A percentile compares a stretch with the other conserved stretches of the same genome.
phyloP scores from a whole-genome alignment of 805 yeast species.

The Candida quercuum region DNA sequence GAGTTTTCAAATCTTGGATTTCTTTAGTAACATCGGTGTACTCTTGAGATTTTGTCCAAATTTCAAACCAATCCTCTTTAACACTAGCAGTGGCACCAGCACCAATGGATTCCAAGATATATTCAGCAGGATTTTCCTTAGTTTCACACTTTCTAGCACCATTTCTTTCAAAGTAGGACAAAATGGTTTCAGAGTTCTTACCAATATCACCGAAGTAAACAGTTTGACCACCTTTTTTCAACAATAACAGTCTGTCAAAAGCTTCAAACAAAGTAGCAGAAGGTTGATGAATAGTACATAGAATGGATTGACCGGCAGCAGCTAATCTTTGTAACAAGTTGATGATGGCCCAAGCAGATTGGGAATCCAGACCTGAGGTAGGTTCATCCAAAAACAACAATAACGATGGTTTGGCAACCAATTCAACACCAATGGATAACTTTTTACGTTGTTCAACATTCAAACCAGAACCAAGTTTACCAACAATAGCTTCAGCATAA shows the following conservation, averaged over 20 bases:
- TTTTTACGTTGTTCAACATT: constrained; percentile 1
- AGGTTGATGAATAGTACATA: constrained; percentile 33
- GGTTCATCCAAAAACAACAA: constrained; percentile 2
- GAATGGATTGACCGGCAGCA: constrained; percentile 1
- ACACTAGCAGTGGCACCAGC: constrained; percentile 68
- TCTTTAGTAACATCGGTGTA: constrained; percentile 24
- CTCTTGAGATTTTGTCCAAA: constrained; percentile 48
- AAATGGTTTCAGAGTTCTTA: constrained; percentile 40
- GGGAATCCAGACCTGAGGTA: constrained; percentile 1
- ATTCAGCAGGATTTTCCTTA: constrained; percentile 70
- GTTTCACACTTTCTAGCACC: constrained; percentile 58
- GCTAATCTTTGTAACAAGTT: constrained; percentile 37
- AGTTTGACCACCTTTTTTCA: constrained; percentile 68
- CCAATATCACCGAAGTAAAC: constrained; percentile 73
- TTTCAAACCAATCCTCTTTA: constrained; percentile 52
- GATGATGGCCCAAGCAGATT: constrained; percentile 11
- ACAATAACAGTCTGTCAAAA: constrained; percentile 24
- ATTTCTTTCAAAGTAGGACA: constrained; percentile 42
- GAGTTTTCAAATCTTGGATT: constrained; percentile 11
- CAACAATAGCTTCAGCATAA: constrained; percentile 2
- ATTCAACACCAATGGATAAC: constrained; percentile 1
- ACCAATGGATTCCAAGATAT: constrained; percentile 66
- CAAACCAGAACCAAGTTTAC: constrained; percentile 1
- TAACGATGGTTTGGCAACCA: constrained; percentile 1
- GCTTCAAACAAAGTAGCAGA: constrained; percentile 6